Evolutionary conservation across 192 early-diverging fungal genomes (phyloP).

Genomic region (Endogone sp.): DNA sequence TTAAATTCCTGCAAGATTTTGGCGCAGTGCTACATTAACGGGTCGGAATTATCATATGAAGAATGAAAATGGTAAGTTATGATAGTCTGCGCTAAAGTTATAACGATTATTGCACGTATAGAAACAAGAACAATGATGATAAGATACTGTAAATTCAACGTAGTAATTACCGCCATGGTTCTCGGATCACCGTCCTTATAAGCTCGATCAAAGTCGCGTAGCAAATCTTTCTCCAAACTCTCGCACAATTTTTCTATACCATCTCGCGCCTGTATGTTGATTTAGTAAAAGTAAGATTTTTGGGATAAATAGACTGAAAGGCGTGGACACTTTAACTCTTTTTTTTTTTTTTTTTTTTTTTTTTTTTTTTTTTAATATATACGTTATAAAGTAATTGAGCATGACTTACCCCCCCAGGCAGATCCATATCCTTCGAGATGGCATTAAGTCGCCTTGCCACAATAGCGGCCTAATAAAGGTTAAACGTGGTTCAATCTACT

Average conservation of each 20-base stretch:
- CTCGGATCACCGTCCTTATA: conserved; percentile 69
- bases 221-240: conserved; percentile 82
- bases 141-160: background rate
- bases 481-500: background rate
- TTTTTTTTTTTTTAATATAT: too few relatives aligned
- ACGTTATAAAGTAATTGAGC: background rate
- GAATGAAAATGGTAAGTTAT: conserved; percentile 4
- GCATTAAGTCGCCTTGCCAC: conserved; percentile 81
- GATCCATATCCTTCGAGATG: conserved; percentile 79
- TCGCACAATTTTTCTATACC: conserved; percentile 94
- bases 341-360: too few relatives aligned
- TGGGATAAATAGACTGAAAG: too few relatives aligned
- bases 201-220: conserved; percentile 84
- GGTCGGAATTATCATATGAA: background rate
- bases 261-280: conserved; percentile 57
- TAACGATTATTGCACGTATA: conserved; percentile 6
- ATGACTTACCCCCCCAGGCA: conserved; percentile 50
- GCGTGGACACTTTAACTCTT: too few relatives aligned
- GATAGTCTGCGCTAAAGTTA: conserved; percentile 4
- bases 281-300: too few relatives aligned
- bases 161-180: conserved; percentile 68
- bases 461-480: conserved; percentile 63
- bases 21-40: conserved; percentile 68
- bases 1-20: conserved; percentile 91
- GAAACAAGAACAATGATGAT: background rate